Percentiles rank a stretch among this genome's conserved stretches.
phyloP scores from a whole-genome alignment of 176 grass and related monocot species.

The Zea luxurians region DNA sequence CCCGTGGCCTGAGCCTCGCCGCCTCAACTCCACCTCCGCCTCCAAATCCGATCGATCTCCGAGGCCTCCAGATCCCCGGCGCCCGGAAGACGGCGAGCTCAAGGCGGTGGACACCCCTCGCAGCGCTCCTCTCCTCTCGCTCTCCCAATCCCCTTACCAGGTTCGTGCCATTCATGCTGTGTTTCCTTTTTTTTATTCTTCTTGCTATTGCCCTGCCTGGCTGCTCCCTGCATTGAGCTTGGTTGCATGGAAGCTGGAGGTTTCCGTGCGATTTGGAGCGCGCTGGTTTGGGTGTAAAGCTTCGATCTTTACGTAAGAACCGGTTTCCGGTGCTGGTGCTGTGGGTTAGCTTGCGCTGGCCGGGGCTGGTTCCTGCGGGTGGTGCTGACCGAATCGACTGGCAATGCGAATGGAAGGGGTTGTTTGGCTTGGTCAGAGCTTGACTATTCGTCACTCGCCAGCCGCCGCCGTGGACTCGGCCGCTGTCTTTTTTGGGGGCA shows the following conservation, averaged over 20 bases:
- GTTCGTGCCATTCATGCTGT: not conserved
- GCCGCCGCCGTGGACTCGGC: slow-evolving; percentile 28
- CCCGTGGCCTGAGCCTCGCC: too few relatives aligned
- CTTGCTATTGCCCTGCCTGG: not conserved
- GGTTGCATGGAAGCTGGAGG: not conserved
- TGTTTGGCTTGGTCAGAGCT: slow-evolving; percentile 41
- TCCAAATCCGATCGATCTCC: too few relatives aligned
- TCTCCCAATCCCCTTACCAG: too few relatives aligned
- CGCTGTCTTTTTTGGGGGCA: slow-evolving; percentile 8
- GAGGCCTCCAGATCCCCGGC: too few relatives aligned
- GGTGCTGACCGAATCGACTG: slow-evolving; percentile 35
- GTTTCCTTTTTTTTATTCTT: not conserved
- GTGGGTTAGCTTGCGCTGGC: slow-evolving; percentile 5
- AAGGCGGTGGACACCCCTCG: too few relatives aligned
- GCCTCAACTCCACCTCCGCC: too few relatives aligned
- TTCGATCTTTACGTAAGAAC: slow-evolving; percentile 15
- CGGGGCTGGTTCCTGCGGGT: not conserved
- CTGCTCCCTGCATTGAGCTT: slow-evolving; percentile 35
- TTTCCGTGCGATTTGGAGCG: not conserved
- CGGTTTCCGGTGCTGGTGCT: not conserved
- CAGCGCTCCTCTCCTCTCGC: too few relatives aligned
- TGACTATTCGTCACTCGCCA: slow-evolving; percentile 38
- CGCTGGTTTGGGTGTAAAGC: not conserved
- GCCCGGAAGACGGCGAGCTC: too few relatives aligned
- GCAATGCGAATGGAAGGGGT: slow-evolving; percentile 10